These are phyloP conservation scores for Pilasporangium apinafurcum DNA, from an alignment of 352 stramenopile species.

Conservation along the genomic window DNA sequence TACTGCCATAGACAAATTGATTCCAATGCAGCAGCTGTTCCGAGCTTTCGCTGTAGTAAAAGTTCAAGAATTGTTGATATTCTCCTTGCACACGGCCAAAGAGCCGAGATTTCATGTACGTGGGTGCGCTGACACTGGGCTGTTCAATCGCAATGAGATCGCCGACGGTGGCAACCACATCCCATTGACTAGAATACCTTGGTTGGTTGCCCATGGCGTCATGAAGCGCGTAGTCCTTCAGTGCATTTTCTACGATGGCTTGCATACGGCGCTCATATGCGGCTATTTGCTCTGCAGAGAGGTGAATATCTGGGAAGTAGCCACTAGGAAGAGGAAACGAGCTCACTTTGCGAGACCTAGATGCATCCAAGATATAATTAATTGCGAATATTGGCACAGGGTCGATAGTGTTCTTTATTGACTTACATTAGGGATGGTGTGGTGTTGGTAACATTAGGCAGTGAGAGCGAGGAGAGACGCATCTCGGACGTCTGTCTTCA, in stretches of 20 bases:
- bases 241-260: conserved; percentile 26
- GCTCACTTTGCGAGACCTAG: too few relatives aligned
- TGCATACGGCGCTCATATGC: conserved; percentile 25
- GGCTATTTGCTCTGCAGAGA: conserved; percentile 21
- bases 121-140: too few relatives aligned
- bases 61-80: conserved; percentile 61
- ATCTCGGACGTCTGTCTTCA: too few relatives aligned
- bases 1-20: conserved; percentile 61
- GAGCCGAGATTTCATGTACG: conserved; percentile 30
- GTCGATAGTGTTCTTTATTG: too few relatives aligned
- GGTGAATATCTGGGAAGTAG: conserved; percentile 32
- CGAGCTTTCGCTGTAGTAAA: conserved; percentile 53
- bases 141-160: conserved; percentile 16
- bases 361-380: too few relatives aligned
- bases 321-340: conserved; percentile 25
- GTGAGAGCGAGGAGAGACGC: too few relatives aligned
- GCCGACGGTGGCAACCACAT: conserved; percentile 14
- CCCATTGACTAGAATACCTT: conserved; percentile 8
- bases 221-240: conserved; percentile 35
- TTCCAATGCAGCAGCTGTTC: conserved; percentile 64
- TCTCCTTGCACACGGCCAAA: conserved; percentile 57
- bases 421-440: too few relatives aligned
- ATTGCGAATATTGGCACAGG: too few relatives aligned
- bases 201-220: conserved; percentile 24
- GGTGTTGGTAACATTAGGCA: too few relatives aligned